Percentiles rank a stretch among this genome's conserved stretches.
Conservation (phyloP, 371 early-diverging fungal species). For the Apophysomyces variabilis region DNA sequence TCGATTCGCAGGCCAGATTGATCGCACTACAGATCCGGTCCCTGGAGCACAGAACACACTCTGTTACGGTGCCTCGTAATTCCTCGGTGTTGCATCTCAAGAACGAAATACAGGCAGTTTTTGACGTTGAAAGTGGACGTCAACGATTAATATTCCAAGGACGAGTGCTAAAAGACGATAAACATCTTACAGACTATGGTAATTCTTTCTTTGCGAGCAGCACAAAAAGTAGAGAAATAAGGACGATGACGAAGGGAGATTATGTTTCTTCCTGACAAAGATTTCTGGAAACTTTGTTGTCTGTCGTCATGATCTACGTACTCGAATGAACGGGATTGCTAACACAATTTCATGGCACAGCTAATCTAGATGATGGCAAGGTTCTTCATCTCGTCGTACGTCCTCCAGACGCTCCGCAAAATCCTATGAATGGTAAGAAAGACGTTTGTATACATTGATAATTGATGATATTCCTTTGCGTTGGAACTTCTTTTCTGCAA, state of each 20-base stretch:
- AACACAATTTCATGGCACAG: constrained; percentile 16
- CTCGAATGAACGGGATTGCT: neutral
- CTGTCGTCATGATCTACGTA: neutral
- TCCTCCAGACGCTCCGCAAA: constrained; percentile 57
- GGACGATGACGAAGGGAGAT: neutral
- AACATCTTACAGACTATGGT: constrained; percentile 61
- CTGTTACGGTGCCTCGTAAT: constrained; percentile 53
- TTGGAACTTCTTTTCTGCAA: neutral
- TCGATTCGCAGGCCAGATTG: constrained; percentile 6
- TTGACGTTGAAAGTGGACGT: constrained; percentile 57
- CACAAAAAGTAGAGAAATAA: neutral
- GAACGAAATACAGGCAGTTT: constrained; percentile 52
- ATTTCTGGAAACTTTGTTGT: neutral
- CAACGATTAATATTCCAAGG: constrained; percentile 69
- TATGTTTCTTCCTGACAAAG: neutral
- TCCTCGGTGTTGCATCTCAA: constrained; percentile 63
- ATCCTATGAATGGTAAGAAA: constrained; percentile 55
- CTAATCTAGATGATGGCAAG: constrained; percentile 62
- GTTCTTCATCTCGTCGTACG: constrained; percentile 66
- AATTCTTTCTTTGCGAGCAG: constrained; percentile 12
- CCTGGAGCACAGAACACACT: constrained; percentile 57
- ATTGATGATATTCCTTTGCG: neutral
- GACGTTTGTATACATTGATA: neutral
- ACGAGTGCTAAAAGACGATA: constrained; percentile 61
- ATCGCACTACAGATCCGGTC: constrained; percentile 61